Evolutionary conservation across 148 eudicot genomes (phyloP).

Genomic region (Amaranthus palmeri): DNA sequence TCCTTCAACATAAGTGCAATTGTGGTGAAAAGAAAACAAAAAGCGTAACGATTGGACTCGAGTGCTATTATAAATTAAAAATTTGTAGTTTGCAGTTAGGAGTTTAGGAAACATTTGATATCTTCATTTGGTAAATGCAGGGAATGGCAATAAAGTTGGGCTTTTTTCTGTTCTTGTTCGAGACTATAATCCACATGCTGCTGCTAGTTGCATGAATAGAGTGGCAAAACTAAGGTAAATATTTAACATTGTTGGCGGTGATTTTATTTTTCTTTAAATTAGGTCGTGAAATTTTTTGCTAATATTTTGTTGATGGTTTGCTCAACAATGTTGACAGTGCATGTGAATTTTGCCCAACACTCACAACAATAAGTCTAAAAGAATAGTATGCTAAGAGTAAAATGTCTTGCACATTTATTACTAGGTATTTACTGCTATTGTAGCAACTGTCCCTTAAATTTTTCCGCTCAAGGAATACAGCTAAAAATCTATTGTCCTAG

Average conservation of each 20-base stretch:
- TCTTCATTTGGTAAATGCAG: constrained; percentile 29
- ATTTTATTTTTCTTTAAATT: neutral
- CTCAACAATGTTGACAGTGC: neutral
- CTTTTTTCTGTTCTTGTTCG: constrained; percentile 91
- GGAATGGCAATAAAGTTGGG: constrained; percentile 97
- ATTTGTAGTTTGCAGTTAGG: too few species aligned
- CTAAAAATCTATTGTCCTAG: too few species aligned
- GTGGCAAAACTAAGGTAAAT: constrained; percentile 86
- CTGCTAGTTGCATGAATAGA: constrained; percentile 96
- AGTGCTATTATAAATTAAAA: too few species aligned
- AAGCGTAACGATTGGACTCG: too few species aligned
- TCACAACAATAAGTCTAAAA: neutral
- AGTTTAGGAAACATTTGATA: too few species aligned
- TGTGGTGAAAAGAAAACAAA: too few species aligned
- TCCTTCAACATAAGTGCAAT: too few species aligned
- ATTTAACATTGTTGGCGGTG: neutral
- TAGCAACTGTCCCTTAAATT: too few species aligned
- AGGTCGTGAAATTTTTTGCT: neutral
- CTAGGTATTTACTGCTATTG: too few species aligned
- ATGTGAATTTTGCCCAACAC: neutral
- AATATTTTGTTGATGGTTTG: neutral
- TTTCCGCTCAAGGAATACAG: too few species aligned
- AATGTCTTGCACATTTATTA: too few species aligned
- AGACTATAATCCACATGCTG: constrained; percentile 85
- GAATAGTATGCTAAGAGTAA: too few species aligned